These are phyloP conservation scores for Phellinidium pouzarii DNA, from an alignment of 1,284 basidiomycete species.

Conservation along the genomic window DNA sequence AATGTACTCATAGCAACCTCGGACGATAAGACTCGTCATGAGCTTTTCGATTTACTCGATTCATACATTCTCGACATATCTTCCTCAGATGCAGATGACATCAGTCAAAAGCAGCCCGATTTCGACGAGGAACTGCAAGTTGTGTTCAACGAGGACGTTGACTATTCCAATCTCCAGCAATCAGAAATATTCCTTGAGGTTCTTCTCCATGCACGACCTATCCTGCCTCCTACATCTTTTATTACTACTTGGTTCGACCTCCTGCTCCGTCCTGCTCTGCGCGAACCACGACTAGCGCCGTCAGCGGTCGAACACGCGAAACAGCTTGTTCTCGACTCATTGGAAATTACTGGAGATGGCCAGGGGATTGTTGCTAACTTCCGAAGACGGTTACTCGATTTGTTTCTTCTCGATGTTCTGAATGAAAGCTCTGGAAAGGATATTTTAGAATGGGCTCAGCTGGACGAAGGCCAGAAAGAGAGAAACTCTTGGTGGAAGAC, in stretches of 20 bases:
- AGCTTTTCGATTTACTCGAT: slow-evolving; percentile 45
- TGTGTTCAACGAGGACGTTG: slow-evolving; percentile 54
- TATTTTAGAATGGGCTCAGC: slow-evolving; percentile 62
- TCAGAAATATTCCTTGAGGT: slow-evolving; percentile 59
- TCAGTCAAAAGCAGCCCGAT: slow-evolving; percentile 37
- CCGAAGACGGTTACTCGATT: slow-evolving; percentile 57
- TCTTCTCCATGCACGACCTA: slow-evolving; percentile 51
- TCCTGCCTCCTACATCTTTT: slow-evolving; percentile 56
- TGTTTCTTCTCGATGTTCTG: slow-evolving; percentile 68
- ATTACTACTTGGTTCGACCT: slow-evolving; percentile 76
- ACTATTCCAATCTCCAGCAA: slow-evolving; percentile 54
- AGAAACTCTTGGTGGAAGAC: slow-evolving; percentile 61
- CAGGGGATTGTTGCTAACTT: slow-evolving; percentile 54
- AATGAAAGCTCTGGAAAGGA: slow-evolving; percentile 68
- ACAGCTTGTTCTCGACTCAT: slow-evolving; percentile 57
- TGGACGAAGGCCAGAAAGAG: slow-evolving; percentile 54
- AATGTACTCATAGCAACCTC: neutral
- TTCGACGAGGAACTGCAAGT: slow-evolving; percentile 62
- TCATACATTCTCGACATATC: slow-evolving; percentile 44
- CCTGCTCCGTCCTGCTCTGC: slow-evolving; percentile 64
- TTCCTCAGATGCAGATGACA: slow-evolving; percentile 39
- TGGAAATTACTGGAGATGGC: slow-evolving; percentile 44
- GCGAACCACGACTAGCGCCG: slow-evolving; percentile 60
- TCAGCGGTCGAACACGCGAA: slow-evolving; percentile 58
- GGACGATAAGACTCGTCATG: neutral